Base-by-base conservation (phyloP, 2,329 filamentous ascomycete genomes). In the Curvularia verruculosa region DNA sequence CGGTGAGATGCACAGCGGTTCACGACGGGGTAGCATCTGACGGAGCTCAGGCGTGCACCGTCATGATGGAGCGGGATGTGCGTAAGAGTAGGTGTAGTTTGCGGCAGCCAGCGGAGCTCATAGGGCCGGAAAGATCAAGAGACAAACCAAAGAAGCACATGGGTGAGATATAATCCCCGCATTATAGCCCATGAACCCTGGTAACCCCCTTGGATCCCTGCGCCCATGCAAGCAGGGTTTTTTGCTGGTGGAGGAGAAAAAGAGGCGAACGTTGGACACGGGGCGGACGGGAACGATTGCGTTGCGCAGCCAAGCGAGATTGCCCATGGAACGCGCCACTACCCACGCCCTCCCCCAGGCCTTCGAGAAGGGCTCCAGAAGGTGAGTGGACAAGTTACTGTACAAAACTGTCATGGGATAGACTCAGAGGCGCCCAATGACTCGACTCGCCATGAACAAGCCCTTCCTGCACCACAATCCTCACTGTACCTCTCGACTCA, bases 151-250 rank as follows among this genome's bases (percentile, higher is more conserved):
- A 60, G 56, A 49, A 36, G 19, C 36, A 47, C 49, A 50, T 43
- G 52, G 39, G 49, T 57, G 52, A 57, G 56, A 61, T 62, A 65
- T 67, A 67, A 55, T 59, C 68, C 69, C 71, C 71, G 71, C 71
- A 74, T 71, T 71, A 74, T 69, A 69, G 59, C 31, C 31, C 46
- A 26, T 19, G 46, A 49, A 49, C 46, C 46, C 46, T 37, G 31
- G 7, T 5, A n/a, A 15, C 31, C 64, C 40, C 39, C 21, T n/a
- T 13, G 12, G 40, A n/a, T 24, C 40, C 39, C 45, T 61, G 60
- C 55, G 58, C 57, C 57, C 60, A 59, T 58, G 56, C 49, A 54
- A 39, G 37, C 56, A 60, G 58, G 61, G 61, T 49, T 49, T 49
- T 49, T 1, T 46, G 51, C 41, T 54, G 54, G 50, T 50, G 48